Base-by-base conservation (phyloP, 2,329 filamentous ascomycete species). In the Penicillium sp. region DNA sequence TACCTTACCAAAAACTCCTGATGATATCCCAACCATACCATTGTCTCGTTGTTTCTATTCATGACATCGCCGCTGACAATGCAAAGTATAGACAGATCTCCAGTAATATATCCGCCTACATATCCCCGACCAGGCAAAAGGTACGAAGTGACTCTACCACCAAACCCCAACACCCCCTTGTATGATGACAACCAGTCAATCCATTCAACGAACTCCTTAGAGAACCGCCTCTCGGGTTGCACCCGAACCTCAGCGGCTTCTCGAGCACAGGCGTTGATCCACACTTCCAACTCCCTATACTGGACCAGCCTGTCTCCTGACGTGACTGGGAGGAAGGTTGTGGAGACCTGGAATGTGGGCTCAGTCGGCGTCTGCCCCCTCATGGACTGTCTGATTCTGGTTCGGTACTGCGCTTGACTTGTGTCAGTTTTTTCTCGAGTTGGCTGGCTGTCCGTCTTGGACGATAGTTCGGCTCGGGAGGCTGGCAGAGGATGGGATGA, bases 101-200 rank as follows among this genome's bases (percentile, higher is more conserved):
- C 13, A 41, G 13, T 41, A 5, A 10, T 16, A 27, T 11, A 1
- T 2, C 11, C 10, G 7, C 13, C 39, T 16, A 27, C 4, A 25
- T 13, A n/a, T 24, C 2, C 22, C 9, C 27, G 5, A 9, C 11
- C 14, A 5, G 13, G 42, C 36, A 54, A 56, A 58, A 66, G 62
- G 63, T 67, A 68, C 50, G 56, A 39, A 55, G 20, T 44, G 40
- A n/a, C 39, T 44, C 35, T 31, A 28, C 52, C 47, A 46, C 41
- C 10, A 7, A 38, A 9, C 13, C 16, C 28, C 49, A 54, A 25
- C 41, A 43, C 27, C 44, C 58, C 44, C 62, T 63, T 72, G 71
- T 62, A 80, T 76, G 79, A 82, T 80, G 80, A 81, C 78, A 80
- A 74, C 76, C 70, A 81, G 79, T 81, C 77, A 79, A 82, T 82